Evolutionary conservation across 73 alveolate species (phyloP).

Genomic region (Stentor roeselii): DNA sequence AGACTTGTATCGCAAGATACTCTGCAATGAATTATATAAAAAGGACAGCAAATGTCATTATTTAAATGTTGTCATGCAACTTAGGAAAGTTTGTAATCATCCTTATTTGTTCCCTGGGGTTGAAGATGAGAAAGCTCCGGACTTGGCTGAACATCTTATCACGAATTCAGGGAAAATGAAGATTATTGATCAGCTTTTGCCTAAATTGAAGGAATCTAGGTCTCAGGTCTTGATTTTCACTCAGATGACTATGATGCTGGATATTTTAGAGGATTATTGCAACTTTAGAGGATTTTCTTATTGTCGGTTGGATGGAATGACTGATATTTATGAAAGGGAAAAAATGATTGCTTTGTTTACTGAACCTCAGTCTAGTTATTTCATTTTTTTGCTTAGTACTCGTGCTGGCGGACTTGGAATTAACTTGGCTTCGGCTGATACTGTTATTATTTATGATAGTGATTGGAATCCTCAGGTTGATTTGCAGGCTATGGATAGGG

Average conservation of each 20-base stretch:
- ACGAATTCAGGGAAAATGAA: slow-evolving; percentile 44
- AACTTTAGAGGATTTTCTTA: slow-evolving; percentile 81
- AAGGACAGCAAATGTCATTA: slow-evolving; percentile 77
- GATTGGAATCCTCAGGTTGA: slow-evolving; percentile 99
- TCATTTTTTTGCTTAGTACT: slow-evolving; percentile 94
- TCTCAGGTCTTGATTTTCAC: slow-evolving; percentile 89
- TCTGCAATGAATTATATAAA: slow-evolving; percentile 46
- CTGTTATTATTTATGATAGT: slow-evolving; percentile 96
- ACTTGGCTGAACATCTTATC: slow-evolving; percentile 30
- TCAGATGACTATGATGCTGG: slow-evolving; percentile 93
- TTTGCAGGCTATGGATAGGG: slow-evolving; percentile 99
- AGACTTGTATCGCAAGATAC: slow-evolving; percentile 67
- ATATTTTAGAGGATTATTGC: slow-evolving; percentile 98
- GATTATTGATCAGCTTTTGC: slow-evolving; percentile 48
- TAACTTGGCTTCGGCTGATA: slow-evolving; percentile 97
- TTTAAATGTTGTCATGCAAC: slow-evolving; percentile 89
- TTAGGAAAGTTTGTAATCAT: slow-evolving; percentile 91
- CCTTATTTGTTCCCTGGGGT: slow-evolving; percentile 89
- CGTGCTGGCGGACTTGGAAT: slow-evolving; percentile 98
- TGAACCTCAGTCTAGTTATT: slow-evolving; percentile 56
- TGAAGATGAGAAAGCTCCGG: slow-evolving; percentile 46
- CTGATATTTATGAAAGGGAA: slow-evolving; percentile 63
- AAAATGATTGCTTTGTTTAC: slow-evolving; percentile 45
- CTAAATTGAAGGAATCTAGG: slow-evolving; percentile 57
- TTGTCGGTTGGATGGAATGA: slow-evolving; percentile 97